Percentiles rank a stretch among this genome's conserved stretches.
These are phyloP conservation scores for Cladosporium colombiae DNA, from an alignment of 2,329 filamentous ascomycete species.

Conservation along the genomic window DNA sequence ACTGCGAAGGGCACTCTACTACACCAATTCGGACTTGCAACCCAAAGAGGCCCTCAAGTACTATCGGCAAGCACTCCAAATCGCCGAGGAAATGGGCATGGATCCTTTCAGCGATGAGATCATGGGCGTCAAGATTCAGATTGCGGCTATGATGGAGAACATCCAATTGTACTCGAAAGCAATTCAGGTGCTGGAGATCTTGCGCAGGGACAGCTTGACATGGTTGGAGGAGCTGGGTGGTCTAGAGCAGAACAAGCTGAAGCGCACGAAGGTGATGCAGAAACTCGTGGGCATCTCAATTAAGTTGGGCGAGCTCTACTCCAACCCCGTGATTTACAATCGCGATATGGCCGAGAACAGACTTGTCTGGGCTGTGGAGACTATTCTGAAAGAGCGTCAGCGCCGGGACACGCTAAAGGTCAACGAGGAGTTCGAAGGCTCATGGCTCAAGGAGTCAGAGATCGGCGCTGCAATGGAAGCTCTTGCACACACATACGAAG, in stretches of 20 bases:
- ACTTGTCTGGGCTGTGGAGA: slow-evolving; percentile 80
- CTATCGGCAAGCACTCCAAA: slow-evolving; percentile 76
- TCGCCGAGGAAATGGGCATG: slow-evolving; percentile 72
- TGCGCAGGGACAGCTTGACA: slow-evolving; percentile 66
- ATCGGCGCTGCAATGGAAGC: slow-evolving; percentile 77
- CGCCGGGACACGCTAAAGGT: slow-evolving; percentile 62
- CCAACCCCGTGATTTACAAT: slow-evolving; percentile 72
- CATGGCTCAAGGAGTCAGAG: slow-evolving; percentile 70
- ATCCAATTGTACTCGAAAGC: slow-evolving; percentile 69
- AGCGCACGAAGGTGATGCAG: slow-evolving; percentile 67
- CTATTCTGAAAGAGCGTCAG: slow-evolving; percentile 71
- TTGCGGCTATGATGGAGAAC: slow-evolving; percentile 78
- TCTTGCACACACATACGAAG: slow-evolving; percentile 74
- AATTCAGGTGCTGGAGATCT: slow-evolving; percentile 75
- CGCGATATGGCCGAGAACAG: slow-evolving; percentile 72
- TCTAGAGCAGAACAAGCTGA: slow-evolving; percentile 45
- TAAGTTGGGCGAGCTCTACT: slow-evolving; percentile 83
- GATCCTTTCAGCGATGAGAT: slow-evolving; percentile 91
- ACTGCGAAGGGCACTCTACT: slow-evolving; percentile 82
- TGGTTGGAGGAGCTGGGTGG: slow-evolving; percentile 50
- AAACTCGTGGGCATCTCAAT: slow-evolving; percentile 75
- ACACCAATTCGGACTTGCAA: slow-evolving; percentile 74
- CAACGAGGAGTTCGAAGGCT: slow-evolving; percentile 65
- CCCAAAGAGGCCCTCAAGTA: slow-evolving; percentile 77
- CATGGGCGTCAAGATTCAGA: slow-evolving; percentile 81